These are phyloP conservation scores for Zanthoxylum bungeanum DNA, from an alignment of 345 rosid species.

Conservation along the genomic window DNA sequence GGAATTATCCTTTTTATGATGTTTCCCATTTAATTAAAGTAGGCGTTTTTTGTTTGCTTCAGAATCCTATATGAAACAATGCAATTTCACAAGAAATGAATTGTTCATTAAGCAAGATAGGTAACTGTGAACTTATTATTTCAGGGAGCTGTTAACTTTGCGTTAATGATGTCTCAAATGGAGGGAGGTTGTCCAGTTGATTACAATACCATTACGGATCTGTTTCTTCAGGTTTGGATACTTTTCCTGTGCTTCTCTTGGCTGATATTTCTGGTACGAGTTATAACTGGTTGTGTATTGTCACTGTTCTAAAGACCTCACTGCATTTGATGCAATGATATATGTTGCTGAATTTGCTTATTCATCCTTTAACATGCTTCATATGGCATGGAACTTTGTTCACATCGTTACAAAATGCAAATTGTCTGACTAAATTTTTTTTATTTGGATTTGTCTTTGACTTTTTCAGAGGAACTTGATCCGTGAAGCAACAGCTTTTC, in stretches of 20 bases:
- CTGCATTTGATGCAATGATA: too few relatives aligned
- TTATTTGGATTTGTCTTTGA: not conserved
- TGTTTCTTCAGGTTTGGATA: slow-evolving; percentile 86
- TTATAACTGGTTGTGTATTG: not conserved
- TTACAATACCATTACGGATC: slow-evolving; percentile 95
- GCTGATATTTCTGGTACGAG: too few relatives aligned
- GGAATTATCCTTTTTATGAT: not conserved
- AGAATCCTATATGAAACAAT: slow-evolving; percentile 1
- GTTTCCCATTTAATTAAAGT: not conserved
- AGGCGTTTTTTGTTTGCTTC: not conserved
- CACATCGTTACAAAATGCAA: not conserved
- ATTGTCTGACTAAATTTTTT: too few relatives aligned
- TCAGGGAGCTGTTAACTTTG: slow-evolving; percentile 98
- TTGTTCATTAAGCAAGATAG: not conserved
- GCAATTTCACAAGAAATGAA: not conserved
- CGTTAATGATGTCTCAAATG: slow-evolving; percentile 99
- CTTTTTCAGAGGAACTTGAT: slow-evolving; percentile 80
- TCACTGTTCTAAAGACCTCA: not conserved
- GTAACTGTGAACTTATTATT: slow-evolving; percentile 16
- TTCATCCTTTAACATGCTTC: not conserved
- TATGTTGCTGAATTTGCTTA: not conserved
- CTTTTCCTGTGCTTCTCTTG: not conserved
- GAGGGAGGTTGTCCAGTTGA: slow-evolving; percentile 99
- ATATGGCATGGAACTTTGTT: not conserved
- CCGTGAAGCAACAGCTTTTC: slow-evolving; percentile 98